Conservation (phyloP, 306 rosid genomes). For the Prunus mongolica region DNA sequence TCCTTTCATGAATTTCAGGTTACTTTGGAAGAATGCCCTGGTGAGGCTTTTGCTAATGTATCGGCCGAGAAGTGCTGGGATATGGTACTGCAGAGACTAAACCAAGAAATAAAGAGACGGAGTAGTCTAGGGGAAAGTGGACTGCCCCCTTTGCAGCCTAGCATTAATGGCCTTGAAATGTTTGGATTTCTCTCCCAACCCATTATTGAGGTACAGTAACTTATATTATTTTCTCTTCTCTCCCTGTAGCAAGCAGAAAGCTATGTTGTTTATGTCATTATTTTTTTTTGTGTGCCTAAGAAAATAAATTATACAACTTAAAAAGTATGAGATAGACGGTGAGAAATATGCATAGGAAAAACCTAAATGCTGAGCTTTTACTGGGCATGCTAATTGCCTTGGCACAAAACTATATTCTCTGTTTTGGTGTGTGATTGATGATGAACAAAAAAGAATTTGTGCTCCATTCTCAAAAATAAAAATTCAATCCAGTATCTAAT, state of each 20-base stretch:
- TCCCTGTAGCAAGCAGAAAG: neutral
- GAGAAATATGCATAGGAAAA: neutral
- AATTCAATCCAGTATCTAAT: neutral
- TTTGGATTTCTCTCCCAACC: conserved; percentile 72
- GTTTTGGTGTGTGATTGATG: neutral
- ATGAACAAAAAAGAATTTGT: neutral
- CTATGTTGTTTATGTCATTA: neutral
- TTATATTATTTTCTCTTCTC: neutral
- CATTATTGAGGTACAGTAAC: conserved; percentile 49
- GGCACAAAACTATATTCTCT: neutral
- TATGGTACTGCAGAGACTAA: conserved; percentile 55
- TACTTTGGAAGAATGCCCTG: conserved; percentile 60
- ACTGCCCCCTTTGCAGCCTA: conserved; percentile 38
- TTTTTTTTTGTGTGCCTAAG: neutral
- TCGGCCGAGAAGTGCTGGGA: conserved; percentile 79
- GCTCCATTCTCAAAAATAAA: neutral
- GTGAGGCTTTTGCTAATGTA: conserved; percentile 42
- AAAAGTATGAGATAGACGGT: neutral
- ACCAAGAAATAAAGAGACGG: conserved; percentile 37
- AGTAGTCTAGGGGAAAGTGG: conserved; percentile 38
- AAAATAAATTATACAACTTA: neutral
- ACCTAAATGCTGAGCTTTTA: conserved; percentile 4
- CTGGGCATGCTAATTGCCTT: neutral
- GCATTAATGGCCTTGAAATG: conserved; percentile 64
- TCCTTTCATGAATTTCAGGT: conserved; percentile 50